Evolutionary conservation across 345 rosid species (phyloP).

Genomic region (Cardamine resedifolia): DNA sequence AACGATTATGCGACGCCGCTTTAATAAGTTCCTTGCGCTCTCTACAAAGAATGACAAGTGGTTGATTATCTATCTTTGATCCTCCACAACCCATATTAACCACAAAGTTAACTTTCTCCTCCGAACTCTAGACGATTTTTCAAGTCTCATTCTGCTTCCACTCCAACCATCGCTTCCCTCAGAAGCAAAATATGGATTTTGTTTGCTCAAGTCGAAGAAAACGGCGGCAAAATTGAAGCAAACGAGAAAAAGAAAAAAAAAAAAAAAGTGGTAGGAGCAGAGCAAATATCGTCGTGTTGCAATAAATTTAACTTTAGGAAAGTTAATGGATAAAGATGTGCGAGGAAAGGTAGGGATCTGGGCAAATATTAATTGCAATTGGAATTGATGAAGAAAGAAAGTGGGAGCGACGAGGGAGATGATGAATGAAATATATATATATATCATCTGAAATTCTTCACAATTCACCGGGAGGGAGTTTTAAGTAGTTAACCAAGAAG

Average conservation of each 20-base stretch:
- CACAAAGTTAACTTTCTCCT: no score
- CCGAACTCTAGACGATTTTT: neutral
- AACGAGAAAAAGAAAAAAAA: neutral
- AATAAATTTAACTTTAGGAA: slow-evolving; percentile 8
- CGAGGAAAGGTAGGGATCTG: slow-evolving; percentile 29
- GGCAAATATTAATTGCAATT: slow-evolving; percentile 9
- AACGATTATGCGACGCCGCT: slow-evolving; percentile 67
- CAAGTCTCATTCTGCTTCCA: slow-evolving; percentile 3
- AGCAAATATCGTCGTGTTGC: slow-evolving; percentile 10
- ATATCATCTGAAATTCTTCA: neutral
- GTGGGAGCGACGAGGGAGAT: slow-evolving; percentile 31
- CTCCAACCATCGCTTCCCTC: no score
- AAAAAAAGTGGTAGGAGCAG: neutral
- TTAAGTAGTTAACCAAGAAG: slow-evolving; percentile 1
- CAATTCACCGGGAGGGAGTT: slow-evolving; percentile 5
- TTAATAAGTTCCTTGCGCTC: slow-evolving; percentile 68
- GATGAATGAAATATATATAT: neutral
- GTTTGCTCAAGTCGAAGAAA: neutral
- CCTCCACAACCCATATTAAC: slow-evolving; percentile 79
- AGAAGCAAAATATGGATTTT: no score
- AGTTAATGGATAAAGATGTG: slow-evolving; percentile 29
- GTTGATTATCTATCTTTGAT: slow-evolving; percentile 73
- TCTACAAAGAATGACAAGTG: slow-evolving; percentile 71
- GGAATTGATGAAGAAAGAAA: slow-evolving; percentile 7
- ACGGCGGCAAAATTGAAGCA: slow-evolving; percentile 7